Percentiles rank a stretch among this genome's conserved stretches.
These are phyloP conservation scores for Candida piceae DNA, from an alignment of 805 yeast genomes.

Conservation along the genomic window DNA sequence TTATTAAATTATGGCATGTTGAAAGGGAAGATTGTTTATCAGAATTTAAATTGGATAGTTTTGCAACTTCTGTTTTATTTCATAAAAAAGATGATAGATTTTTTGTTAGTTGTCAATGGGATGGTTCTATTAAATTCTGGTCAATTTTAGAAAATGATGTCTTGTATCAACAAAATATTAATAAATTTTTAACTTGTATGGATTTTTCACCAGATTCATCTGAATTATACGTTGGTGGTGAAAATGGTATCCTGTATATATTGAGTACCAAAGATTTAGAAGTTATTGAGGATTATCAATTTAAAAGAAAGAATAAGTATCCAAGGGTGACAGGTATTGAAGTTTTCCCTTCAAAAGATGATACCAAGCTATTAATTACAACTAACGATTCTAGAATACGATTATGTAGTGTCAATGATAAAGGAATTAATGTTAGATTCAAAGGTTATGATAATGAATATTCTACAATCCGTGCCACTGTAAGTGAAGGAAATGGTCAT, in stretches of 20 bases:
- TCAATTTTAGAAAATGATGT: constrained; percentile 71
- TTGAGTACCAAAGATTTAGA: constrained; percentile 63
- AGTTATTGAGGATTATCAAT: constrained; percentile 38
- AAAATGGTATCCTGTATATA: constrained; percentile 61
- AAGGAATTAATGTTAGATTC: constrained; percentile 57
- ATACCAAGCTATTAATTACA: constrained; percentile 46
- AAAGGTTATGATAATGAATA: constrained; percentile 70
- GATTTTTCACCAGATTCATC: constrained; percentile 65
- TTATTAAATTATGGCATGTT: constrained; percentile 82
- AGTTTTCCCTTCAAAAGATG: constrained; percentile 31
- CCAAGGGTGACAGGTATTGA: constrained; percentile 76
- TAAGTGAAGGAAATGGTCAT: constrained; percentile 51
- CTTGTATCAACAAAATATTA: constrained; percentile 54
- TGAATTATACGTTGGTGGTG: constrained; percentile 66
- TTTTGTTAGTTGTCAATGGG: constrained; percentile 77
- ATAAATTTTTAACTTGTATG: constrained; percentile 69
- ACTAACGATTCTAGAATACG: constrained; percentile 81
- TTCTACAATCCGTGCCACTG: constrained; percentile 65
- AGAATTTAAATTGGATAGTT: constrained; percentile 68
- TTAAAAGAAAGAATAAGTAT: constrained; percentile 39
- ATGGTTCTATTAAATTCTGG: constrained; percentile 75
- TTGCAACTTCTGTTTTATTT: constrained; percentile 74
- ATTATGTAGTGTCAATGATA: constrained; percentile 50
- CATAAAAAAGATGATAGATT: constrained; percentile 87
- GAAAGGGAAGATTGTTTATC: constrained; percentile 59